These are phyloP conservation scores for Amoebophrya sp. DNA, from an alignment of 169 alveolate genomes.

Conservation along the genomic window DNA sequence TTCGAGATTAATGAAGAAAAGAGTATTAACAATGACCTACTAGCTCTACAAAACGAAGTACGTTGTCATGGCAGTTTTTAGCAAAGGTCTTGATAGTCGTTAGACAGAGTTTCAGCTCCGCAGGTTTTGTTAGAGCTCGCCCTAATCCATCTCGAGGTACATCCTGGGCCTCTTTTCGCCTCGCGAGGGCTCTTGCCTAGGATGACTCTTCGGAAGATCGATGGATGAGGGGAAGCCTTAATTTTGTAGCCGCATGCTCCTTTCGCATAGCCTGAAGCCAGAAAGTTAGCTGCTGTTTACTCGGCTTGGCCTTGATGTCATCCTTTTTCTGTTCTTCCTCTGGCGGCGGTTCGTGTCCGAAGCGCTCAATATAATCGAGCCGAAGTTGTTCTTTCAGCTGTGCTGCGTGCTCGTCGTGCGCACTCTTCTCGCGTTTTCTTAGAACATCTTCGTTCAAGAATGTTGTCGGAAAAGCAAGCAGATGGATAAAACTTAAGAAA, in stretches of 20 bases:
- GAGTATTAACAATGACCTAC: not conserved
- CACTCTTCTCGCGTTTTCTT: not conserved
- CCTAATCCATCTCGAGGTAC: no score
- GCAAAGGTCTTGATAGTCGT: not conserved
- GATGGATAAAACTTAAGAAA: no score
- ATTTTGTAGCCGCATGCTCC: not conserved
- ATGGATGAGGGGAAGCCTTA: no score
- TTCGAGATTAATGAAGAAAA: no score
- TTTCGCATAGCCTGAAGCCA: not conserved
- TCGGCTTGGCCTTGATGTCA: not conserved
- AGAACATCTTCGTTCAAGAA: no score
- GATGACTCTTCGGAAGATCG: no score
- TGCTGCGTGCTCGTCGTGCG: not conserved
- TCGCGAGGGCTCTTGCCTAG: no score
- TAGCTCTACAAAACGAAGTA: not conserved
- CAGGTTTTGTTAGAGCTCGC: no score
- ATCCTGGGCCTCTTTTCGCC: no score
- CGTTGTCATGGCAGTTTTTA: constrained; percentile 4
- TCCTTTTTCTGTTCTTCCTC: not conserved
- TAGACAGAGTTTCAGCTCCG: not conserved
- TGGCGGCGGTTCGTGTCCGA: not conserved
- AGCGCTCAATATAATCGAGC: not conserved
- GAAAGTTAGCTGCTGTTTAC: not conserved
- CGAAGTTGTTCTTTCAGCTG: not conserved
- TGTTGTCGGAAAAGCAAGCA: no score